These are phyloP conservation scores for Trichothecium roseum DNA, from an alignment of 2,329 filamentous ascomycete genomes.

Conservation along the genomic window DNA sequence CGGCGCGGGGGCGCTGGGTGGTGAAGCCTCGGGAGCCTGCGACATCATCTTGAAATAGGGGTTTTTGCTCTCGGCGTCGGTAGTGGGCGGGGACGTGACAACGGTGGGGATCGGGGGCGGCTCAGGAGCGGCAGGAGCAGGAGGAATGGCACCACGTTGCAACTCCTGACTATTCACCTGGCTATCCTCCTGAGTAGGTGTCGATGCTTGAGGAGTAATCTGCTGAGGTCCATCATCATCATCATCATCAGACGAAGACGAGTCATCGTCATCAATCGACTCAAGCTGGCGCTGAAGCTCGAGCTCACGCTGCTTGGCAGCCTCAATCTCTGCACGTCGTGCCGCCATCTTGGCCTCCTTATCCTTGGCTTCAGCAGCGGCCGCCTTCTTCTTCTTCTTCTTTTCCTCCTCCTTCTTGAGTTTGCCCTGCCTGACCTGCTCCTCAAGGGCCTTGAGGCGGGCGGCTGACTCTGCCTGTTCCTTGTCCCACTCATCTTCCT, in stretches of 20 bases:
- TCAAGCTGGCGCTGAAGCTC: constrained; percentile 84
- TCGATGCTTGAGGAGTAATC: constrained; percentile 52
- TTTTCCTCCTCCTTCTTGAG: constrained; percentile 85
- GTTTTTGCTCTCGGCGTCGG: constrained; percentile 76
- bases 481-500: constrained; percentile 70
- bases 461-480: constrained; percentile 75
- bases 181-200: constrained; percentile 41
- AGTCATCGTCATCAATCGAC: constrained; percentile 59
- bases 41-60: constrained; percentile 89
- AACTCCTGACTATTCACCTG: constrained; percentile 43
- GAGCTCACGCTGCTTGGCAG: constrained; percentile 78
- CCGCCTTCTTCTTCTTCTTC: constrained; percentile 84
- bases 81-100: constrained; percentile 41
- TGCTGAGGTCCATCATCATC: constrained; percentile 73
- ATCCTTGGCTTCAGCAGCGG: constrained; percentile 74
- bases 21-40: constrained; percentile 46
- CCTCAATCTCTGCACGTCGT: constrained; percentile 84
- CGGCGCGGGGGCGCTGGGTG: constrained; percentile 25
- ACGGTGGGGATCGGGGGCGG: constrained; percentile 38
- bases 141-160: constrained; percentile 38
- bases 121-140: constrained; percentile 33
- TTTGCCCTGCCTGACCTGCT: constrained; percentile 88
- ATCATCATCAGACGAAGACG: constrained; percentile 48
- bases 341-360: constrained; percentile 77
- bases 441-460: constrained; percentile 79